phyloP scores from a whole-genome alignment of 345 rosid genomes.

The Eucalyptus erythrocorys region DNA sequence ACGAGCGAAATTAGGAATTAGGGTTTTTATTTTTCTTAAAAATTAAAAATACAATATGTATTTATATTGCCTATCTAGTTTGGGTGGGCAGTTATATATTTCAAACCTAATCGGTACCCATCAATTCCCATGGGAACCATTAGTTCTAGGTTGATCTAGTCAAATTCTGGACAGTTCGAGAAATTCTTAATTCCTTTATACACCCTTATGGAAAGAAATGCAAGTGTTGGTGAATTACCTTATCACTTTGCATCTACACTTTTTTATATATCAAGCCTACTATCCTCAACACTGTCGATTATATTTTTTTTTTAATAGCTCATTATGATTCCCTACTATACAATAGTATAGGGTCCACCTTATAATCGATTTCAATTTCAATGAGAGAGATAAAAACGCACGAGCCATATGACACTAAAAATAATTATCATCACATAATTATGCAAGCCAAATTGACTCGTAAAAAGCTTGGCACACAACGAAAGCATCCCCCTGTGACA shows the following conservation, averaged over 20 bases:
- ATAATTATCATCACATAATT: not conserved
- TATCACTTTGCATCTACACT: too few relatives aligned
- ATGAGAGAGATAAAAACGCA: fast-evolving
- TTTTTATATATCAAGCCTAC: too few relatives aligned
- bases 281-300: too few relatives aligned
- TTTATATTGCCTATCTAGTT: fast-evolving
- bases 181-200: too few relatives aligned
- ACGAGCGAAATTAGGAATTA: fast-evolving
- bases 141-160: too few relatives aligned
- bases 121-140: too few relatives aligned
- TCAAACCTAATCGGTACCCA: fast-evolving
- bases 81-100: fast-evolving
- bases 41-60: too few relatives aligned
- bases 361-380: not conserved
- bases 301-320: too few relatives aligned
- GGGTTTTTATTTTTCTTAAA: too few relatives aligned
- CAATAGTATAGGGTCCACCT: too few relatives aligned
- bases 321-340: too few relatives aligned
- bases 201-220: fast-evolving
- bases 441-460: not conserved
- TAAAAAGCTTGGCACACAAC: not conserved
- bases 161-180: fast-evolving
- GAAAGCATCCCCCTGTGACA: not conserved
- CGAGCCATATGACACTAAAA: fast-evolving
- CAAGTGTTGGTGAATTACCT: too few relatives aligned